Evolutionary conservation across 2,329 filamentous ascomycete species (phyloP), one percentile per base, ranked within the genome.

Genomic region (Zasmidium angulare): DNA sequence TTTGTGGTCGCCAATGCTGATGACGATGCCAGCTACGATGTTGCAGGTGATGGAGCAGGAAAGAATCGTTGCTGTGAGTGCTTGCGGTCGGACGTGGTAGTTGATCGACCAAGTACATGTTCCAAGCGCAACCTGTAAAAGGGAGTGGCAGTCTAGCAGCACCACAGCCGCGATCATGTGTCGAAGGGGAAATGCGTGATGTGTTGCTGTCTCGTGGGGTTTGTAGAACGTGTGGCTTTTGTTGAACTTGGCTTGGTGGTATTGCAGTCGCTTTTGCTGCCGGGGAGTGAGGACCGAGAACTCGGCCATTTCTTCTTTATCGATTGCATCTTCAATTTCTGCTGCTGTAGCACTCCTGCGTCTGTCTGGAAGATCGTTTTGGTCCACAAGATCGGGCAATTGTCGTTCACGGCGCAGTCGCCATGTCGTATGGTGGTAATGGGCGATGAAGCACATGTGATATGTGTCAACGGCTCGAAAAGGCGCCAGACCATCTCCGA

Each of bases 161-260:
- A 90, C 80, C n/a, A 93, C 88, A 59, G 93, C 87, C 58, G 89
- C 86, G 40, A 95, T 82, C 29, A 96, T 85, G 4, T 91, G 80
- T 29, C 83, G 82, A 1, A 93, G 78, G 0, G 91, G 90, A 62
- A 96, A 96, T 0, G 91, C 88, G 70, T 86, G 82, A 71, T 96
- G 91, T 0, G 91, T 96, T 31, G 85, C 81, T 0, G 91, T 96
- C 75, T 96, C 91, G 73, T 96, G 89, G 0, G 91, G 90, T 69
- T 93, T 93, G 80, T 96, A 96, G 74, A 93, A 96, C 4, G 89
- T 92, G 72, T 96, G 91, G 0, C 88, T 91, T 66, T 89, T 91
- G 70, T 88, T 83, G 69, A 95, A 89, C 69, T 93, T 93, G 66
- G 81, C 82, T 70, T 93, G 89, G 69, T 96, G 91, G 71, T 95